Base-by-base conservation (phyloP, 1,139 yeast genomes). In the Blastobotrys serpentis region DNA sequence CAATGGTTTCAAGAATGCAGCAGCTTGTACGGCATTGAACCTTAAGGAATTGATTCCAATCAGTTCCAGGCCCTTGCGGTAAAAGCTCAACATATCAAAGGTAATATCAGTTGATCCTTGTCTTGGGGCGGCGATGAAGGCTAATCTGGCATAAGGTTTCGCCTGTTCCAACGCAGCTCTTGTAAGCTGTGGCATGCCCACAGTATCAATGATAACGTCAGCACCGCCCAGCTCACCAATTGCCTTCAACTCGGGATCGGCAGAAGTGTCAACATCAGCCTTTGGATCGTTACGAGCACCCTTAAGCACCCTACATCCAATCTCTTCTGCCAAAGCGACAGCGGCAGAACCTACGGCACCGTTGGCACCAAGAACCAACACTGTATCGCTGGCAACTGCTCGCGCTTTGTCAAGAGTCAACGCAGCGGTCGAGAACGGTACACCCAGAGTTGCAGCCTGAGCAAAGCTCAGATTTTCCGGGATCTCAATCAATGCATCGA, bases 121-220 rank as follows among this genome's bases (percentile, higher is more conserved):
- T 4, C 25, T 4, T 6, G 40, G 40, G 8, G 40, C 40, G 3
- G 40, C 40, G 14, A 36, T 36, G 13, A 36, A 17, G 13, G 13
- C 40, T 4, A 7, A 4, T n/a, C 40, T 14, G 22, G 13, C 40
- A 42, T 69, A 69, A 42, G 74, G 69, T 56, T 87, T 92, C 29
- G 51, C 56, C 66, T 45, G 59, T 56, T 58, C 59, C 19, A 61
- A 58, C 4, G 61, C 57, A 11, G 47, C 53, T 1, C 63, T 50
- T 1, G 54, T 47, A 3, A 36, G 25, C 40, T 10, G 3, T 10
- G 40, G 40, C 11, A 18, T 5, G 5, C 40, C 40, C 4, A 36
- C 40, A 18, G 40, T 36, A 19, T 36, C 40, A 6, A 36, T 18
- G n/a, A 36, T 19, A 8, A 36, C 40, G 14, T 36, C 40, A 4